Base-by-base conservation (phyloP, 257 asterid species). In the Rehmannia glutinosa region DNA sequence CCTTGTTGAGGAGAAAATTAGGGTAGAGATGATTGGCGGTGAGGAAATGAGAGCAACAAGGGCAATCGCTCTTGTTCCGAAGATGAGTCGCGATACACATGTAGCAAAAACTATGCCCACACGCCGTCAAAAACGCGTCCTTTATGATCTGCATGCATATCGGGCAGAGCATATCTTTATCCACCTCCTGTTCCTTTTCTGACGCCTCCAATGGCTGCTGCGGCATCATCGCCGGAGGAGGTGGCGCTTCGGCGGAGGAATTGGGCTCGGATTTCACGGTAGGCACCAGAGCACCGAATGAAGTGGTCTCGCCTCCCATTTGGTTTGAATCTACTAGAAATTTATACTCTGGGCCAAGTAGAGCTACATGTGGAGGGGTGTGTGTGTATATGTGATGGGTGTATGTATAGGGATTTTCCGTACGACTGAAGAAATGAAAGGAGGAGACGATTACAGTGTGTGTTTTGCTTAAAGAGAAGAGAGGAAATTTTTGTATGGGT, bases 91-190 rank as follows among this genome's bases (percentile, higher is more conserved):
- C 82, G 23, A 93, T 93, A 57, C 97, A 93, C 87, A 83, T 88
- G 72, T 86, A 93, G 78, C 99, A 93, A 64, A 88, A 93, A 69
- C 91, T 93, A 77, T 93, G 98, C 0, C 98, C 98, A 53, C 98
- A 93, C 0, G 89, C 76, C 19, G 97, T 93, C 13, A 90, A 49
- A 32, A 90, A 93, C 1, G 97, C 97, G 38, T 90, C 99, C 84
- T 85, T 90, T 0, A 93, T 90, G 46, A 85, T 74, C 62, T 93
- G 96, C 94, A 93, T 88, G 82, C 99, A 90, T 50, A 93, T 93
- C 67, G 97, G 99, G 68, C 99, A 93, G 74, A 90, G 61, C 49
- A 90, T 58, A 52, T 93, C 98, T 60, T 78, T 85, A 66, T 92
- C 96, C 65, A 81, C 41, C 11, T 60, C 82, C 72, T 39, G 77